Evolutionary conservation across 352 stramenopile genomes (phyloP), one percentile per base, ranked within the genome.

Genomic region (Pythium periplocum): DNA sequence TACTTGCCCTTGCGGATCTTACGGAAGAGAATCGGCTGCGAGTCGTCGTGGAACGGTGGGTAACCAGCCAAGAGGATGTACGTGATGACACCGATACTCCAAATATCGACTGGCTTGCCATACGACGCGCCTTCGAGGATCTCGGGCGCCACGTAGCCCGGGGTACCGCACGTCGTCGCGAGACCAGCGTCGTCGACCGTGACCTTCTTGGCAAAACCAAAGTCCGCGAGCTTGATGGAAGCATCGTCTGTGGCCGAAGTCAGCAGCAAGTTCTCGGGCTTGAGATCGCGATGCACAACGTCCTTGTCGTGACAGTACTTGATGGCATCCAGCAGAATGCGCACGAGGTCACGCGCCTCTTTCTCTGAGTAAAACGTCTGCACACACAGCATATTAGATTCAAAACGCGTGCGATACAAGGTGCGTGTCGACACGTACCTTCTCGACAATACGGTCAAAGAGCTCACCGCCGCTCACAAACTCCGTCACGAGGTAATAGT

Each of bases 21-120:
- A 47, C 74, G 72, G 64, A 93, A 99, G 39, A 99, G 70, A 36
- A 93, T 72, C 3, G 87, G 68, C 61, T 98, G 88, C 57, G 97
- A 98, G 45, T 97, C 91, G 67, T 98, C 94, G 58, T 98, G 76
- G 66, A 96, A 96, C 31, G 83, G 83, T 26, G 81, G 78, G 46
- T 92, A 94, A 0, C 83, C 83, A 8, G 71, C 75, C 46, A 97
- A 69, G 41, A 98, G 66, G 64, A 98, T 98, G 65, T 90, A 94
- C 55, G 79, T 90, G 58, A 96, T 94, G 48, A 96, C 64, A 12
- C 86, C 86, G 41, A 93, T 81, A 39, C 79, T 91, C 86, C 86
- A 96, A 42, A 93, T 80, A 52, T 96, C 83, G 17, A 96, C 86
- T 0, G 80, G 71, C 54, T 90, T 88, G 17, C 83, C 85, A 45